phyloP scores from a whole-genome alignment of 2,329 filamentous ascomycete genomes.

The Penicillium frequentans region DNA sequence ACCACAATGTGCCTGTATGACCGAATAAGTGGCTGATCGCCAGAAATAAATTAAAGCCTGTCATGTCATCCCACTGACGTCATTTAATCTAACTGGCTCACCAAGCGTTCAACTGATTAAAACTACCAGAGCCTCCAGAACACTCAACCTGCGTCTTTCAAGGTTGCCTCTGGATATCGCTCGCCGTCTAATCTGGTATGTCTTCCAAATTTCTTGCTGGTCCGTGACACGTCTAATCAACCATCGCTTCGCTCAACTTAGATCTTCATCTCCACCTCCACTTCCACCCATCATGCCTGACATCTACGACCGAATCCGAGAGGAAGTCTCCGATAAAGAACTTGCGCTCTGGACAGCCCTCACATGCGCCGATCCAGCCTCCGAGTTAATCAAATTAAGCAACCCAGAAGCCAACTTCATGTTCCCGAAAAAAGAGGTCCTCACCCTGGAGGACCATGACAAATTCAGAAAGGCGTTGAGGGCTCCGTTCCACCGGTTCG shows the following conservation, averaged over 20 bases:
- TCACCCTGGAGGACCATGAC: conserved; percentile 32
- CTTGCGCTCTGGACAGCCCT: conserved; percentile 39
- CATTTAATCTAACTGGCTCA: conserved; percentile 6
- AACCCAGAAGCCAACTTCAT: conserved; percentile 32
- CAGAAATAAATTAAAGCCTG: conserved; percentile 5
- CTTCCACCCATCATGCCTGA: conserved; percentile 28
- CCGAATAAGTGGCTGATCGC: conserved; percentile 1
- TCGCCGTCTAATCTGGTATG: background rate
- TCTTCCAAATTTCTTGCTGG: background rate
- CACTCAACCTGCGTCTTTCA: background rate
- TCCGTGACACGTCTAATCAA: background rate
- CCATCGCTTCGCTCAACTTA: background rate
- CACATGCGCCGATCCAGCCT: conserved; percentile 37
- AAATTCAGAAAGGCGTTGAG: conserved; percentile 26
- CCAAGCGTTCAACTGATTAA: conserved; percentile 3
- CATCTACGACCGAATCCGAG: conserved; percentile 39
- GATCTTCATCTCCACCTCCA: background rate
- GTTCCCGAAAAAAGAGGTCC: conserved; percentile 33
- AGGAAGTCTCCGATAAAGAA: conserved; percentile 36
- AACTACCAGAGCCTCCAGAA: background rate
- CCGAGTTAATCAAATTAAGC: conserved; percentile 34
- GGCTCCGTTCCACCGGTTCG: conserved; percentile 38
- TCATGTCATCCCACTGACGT: conserved; percentile 23
- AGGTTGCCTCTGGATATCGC: background rate
- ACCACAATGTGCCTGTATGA: background rate